Percentiles rank a stretch among this genome's conserved stretches.
Conservation (phyloP, 495 filamentous ascomycete species). For the Aspergillus baeticus region DNA sequence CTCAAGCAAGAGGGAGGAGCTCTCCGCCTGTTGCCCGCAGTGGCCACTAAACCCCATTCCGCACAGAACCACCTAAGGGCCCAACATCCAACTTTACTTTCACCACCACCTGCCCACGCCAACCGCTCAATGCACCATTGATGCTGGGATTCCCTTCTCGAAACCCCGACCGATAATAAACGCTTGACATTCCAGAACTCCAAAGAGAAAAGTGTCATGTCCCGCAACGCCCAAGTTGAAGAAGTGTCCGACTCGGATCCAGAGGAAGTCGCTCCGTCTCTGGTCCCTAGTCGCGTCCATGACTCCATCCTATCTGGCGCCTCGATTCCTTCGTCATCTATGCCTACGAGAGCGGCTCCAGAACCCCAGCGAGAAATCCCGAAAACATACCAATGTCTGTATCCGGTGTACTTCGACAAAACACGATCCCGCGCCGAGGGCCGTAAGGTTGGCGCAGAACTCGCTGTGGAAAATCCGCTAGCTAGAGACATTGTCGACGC, state of each 20-base stretch:
- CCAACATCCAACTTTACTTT: constrained; percentile 13
- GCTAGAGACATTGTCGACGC: constrained; percentile 88
- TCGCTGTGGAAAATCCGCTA: constrained; percentile 82
- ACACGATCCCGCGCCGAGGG: constrained; percentile 72
- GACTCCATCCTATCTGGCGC: constrained; percentile 41
- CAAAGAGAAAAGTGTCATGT: constrained; percentile 52
- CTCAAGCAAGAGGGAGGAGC: neutral
- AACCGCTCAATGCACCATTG: constrained; percentile 6
- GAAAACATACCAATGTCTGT: constrained; percentile 81
- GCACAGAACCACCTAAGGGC: constrained; percentile 23
- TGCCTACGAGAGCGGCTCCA: constrained; percentile 31
- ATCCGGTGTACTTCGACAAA: constrained; percentile 91
- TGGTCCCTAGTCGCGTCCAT: constrained; percentile 45
- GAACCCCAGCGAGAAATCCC: constrained; percentile 55
- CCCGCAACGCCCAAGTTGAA: constrained; percentile 78
- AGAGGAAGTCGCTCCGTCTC: constrained; percentile 70
- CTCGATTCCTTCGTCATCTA: constrained; percentile 34
- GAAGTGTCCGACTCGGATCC: constrained; percentile 81
- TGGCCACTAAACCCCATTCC: constrained; percentile 19
- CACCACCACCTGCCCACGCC: neutral
- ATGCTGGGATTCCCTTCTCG: constrained; percentile 5
- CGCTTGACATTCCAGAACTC: neutral
- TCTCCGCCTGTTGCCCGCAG: constrained; percentile 9
- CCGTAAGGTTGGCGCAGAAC: constrained; percentile 66
- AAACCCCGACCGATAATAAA: neutral